Evolutionary conservation across 306 rosid genomes (phyloP), one percentile per base, ranked within the genome.

Genomic region (Acmispon strigosus): DNA sequence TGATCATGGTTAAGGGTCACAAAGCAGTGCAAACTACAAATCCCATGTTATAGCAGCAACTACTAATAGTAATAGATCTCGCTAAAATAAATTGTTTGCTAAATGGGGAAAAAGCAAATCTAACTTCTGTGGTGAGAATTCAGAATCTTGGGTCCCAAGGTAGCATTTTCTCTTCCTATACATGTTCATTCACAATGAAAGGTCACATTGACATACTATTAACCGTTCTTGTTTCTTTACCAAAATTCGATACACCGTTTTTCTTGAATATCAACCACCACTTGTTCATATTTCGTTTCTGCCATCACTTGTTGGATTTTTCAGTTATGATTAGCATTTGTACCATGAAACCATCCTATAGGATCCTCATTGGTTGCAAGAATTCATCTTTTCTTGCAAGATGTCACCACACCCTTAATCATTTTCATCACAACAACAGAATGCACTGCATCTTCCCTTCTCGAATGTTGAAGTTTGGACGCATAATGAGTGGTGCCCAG

Each of bases 261-360:
- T 55, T 39, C 53, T 43, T 50, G 14, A 49, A 18, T 47, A 27
- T 68, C 66, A 45, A 62, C 52, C 70, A 55, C 52, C 70, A 69
- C 55, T 57, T 67, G 32, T 66, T 47, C 55, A 20, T 9, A 50
- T 50, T 72, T 74, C 6, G 13, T 48, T 66, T 68, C 52, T 47
- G 22, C 15, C 34, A 66, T 3, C 32, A 27, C 32, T 52, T 67
- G 19, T 8, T 3, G 32, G 32, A 27, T 27, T 27, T 27, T 27
- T 2, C 4, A 0, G 32, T 2, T 6, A 64, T 79, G 37, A 66
- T 85, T 69, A 70, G 85, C 66, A 75, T 78, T 73, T 83, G 83
- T 55, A 64, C 85, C 48, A 85, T 89, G 95, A 94, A 84, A 81
- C 84, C 92, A 76, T 80, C 84, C 18, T 79, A 82, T 54, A 87